Base-by-base conservation (phyloP, 2,329 filamentous ascomycete species). In the Parastagonospora nodorum region DNA sequence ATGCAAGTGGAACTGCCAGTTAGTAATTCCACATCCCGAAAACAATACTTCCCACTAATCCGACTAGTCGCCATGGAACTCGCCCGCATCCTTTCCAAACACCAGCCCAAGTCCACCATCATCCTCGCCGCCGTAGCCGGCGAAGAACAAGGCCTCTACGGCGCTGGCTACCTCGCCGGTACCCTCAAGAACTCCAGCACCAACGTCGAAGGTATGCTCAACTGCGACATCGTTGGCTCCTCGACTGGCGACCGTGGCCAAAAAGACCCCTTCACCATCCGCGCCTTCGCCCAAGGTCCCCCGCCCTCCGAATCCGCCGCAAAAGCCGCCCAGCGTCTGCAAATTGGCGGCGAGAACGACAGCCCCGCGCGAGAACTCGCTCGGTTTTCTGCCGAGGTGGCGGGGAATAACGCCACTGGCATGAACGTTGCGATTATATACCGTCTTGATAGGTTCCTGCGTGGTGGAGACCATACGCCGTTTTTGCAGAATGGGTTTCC, bases 351-450 rank as follows among this genome's bases (percentile, higher is more conserved):
- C 9, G 82, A 84, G 58, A 83, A 82, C 60, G 82, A 84, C 64
- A 78, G 77, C 2, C 82, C 82, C 0, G 77, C 82, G 0, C 74
- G 82, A 29, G 78, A 84, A 55, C 75, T 85, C 0, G 82, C 79
- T 2, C 77, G 82, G 1, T 82, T 83, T 65, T 77, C 81, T 31
- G 76, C 77, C 30, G 82, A 85, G 55, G 79, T 84, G 2, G 80
- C 78, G 0, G 78, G 80, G 15, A 82, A 82, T 52, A 54, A 72
- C 2, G 74, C 73, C 12, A 82, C 81, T 1, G 76, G 75, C 8
- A 84, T 85, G 82, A 78, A 79, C 52, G 76, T 85, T 10, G 78
- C 79, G 7, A 74, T 84, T 44, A 77, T 85, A 38, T 84, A 84
- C 66, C 77, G 82, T 2, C 72, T 81, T 0, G 83, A 85, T 55